Base-by-base conservation (phyloP, 2,329 filamentous ascomycete species). In the Stenocarpella maydis region DNA sequence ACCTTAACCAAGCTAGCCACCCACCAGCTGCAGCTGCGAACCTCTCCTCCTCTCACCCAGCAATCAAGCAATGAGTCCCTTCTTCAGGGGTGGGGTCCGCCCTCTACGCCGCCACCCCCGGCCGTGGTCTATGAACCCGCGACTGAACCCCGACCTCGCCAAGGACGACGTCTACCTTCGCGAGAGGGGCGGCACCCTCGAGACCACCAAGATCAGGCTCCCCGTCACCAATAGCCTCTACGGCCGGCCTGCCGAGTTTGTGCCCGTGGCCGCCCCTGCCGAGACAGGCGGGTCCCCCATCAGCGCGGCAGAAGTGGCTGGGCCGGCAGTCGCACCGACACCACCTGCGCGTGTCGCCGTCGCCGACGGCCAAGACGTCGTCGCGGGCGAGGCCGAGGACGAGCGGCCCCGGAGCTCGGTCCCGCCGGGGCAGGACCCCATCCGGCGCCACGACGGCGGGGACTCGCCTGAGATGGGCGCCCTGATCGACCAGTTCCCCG, bases 141-240 rank as follows among this genome's bases (percentile, higher is more conserved):
- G 68, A 15, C 55, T 71, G n/a, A 71, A 71, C 28, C 70, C 70
- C 7, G 67, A 71, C 31, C 41, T 71, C 43, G 31, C 31, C 47
- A 45, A 60, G 63, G 50, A 63, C 34, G 15, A 60, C 19, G 53
- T 52, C 7, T 63, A 61, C 26, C 17, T 65, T 9, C 55, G 61
- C 43, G 54, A 67, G 47, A 65, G 67, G 26, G 70, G 63, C 17
- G 70, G 55, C 5, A 17, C 61, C 14, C 31, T 61, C 12, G 55
- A 67, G 17, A 58, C 60, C 4, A 67, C 67, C 5, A 64, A 55
- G n/a, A 21, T 69, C 21, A 52, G 28, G 21, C 64, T 71, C n/a
- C 70, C 70, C 28, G 70, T 71, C 43, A 69, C 68, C 45, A 71
- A 71, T 45, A 69, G 67, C 21, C 31, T 71, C 49, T 71, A 71